These are phyloP conservation scores for Xylaria telfairii DNA, from an alignment of 495 filamentous ascomycete genomes.

Conservation along the genomic window DNA sequence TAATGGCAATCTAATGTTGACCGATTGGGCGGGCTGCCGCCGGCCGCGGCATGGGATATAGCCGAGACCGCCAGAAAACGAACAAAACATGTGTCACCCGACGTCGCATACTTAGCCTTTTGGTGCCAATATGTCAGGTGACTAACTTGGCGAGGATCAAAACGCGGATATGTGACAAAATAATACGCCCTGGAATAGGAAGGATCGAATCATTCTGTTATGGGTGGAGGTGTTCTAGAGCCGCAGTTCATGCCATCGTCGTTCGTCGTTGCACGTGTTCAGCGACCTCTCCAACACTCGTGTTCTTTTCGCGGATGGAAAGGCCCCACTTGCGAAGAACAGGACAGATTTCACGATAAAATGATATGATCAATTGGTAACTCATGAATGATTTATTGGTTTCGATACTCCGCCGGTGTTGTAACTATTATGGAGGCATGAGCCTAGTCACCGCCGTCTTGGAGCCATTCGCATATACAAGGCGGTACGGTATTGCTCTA, in stretches of 20 bases:
- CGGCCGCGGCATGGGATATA: constrained; percentile 14
- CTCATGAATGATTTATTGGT: neutral
- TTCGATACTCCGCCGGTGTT: neutral
- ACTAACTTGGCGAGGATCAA: neutral
- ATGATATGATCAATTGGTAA: too few relatives aligned
- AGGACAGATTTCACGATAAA: neutral
- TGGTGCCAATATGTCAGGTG: neutral
- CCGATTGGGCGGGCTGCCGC: constrained; percentile 14
- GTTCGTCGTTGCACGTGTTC: neutral
- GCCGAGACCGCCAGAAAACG: constrained; percentile 10
- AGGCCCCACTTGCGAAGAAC: neutral
- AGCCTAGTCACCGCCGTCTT: neutral
- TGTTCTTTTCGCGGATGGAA: neutral
- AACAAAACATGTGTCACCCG: neutral
- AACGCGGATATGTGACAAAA: neutral
- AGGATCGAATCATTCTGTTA: neutral
- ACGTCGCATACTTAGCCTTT: constrained; percentile 13
- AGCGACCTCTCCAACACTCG: neutral
- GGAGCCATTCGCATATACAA: neutral
- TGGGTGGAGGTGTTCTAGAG: constrained; percentile 5
- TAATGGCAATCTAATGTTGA: constrained; percentile 8
- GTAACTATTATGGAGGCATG: neutral
- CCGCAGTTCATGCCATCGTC: neutral
- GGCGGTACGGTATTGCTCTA: neutral
- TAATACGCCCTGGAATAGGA: neutral